phyloP scores from a whole-genome alignment of 2,329 filamentous ascomycete species.

The Pseudogymnoascus sp. region DNA sequence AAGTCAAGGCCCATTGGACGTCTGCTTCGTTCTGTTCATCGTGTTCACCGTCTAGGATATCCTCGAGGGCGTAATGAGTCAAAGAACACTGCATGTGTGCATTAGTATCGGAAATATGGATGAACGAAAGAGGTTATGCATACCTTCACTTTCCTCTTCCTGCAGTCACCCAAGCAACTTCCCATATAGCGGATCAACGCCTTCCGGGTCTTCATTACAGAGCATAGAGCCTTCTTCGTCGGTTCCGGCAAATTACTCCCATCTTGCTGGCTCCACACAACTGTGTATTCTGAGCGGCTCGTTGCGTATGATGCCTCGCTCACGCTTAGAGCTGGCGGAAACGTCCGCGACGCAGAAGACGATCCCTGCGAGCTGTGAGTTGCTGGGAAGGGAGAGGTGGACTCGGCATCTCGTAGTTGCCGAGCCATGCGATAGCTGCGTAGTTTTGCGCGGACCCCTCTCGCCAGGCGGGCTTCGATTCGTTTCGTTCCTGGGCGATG shows the following conservation, averaged over 20 bases:
- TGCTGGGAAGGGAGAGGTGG: slow-evolving; percentile 4
- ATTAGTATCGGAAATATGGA: not conserved
- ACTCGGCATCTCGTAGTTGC: not conserved
- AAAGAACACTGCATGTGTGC: slow-evolving; percentile 7
- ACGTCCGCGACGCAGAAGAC: not conserved
- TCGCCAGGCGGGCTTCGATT: not conserved
- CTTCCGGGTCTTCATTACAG: slow-evolving; percentile 22
- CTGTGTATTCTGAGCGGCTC: not conserved
- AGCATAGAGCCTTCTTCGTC: slow-evolving; percentile 18
- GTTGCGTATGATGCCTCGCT: not conserved
- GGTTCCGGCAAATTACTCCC: slow-evolving; percentile 21
- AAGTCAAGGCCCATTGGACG: slow-evolving; percentile 8
- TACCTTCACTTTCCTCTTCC: slow-evolving; percentile 9
- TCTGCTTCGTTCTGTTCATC: not conserved
- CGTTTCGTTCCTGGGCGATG: not conserved
- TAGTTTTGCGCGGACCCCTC: not conserved
- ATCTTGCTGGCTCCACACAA: slow-evolving; percentile 12
- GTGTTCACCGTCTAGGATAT: slow-evolving; percentile 4
- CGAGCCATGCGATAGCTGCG: not conserved
- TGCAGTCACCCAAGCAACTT: slow-evolving; percentile 17
- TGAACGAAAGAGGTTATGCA: not conserved
- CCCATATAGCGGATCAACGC: slow-evolving; percentile 24
- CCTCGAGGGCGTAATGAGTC: slow-evolving; percentile 9
- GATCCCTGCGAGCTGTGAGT: not conserved
- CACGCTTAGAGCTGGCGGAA: not conserved